phyloP scores from a whole-genome alignment of 225 moss, liverwort and hornwort species.

The Straminergon stramineum region DNA sequence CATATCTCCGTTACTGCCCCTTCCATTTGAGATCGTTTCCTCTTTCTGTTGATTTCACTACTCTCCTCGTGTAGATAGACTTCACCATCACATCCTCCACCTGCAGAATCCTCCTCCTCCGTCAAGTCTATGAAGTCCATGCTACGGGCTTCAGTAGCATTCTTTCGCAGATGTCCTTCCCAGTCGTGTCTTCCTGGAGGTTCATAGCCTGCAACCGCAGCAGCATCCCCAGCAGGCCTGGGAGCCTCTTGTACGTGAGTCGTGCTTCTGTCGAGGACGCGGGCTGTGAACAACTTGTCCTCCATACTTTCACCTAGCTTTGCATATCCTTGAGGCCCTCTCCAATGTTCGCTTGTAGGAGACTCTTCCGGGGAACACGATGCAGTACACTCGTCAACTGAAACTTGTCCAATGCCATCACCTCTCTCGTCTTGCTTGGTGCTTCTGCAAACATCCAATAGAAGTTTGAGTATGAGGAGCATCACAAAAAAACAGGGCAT shows the following conservation, averaged over 20 bases:
- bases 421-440: background rate
- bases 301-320: background rate
- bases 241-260: background rate
- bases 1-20: background rate
- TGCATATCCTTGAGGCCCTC: background rate
- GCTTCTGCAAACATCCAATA: conserved; percentile 2
- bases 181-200: background rate
- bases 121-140: conserved; percentile 24
- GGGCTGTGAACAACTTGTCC: background rate
- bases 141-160: background rate
- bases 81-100: background rate
- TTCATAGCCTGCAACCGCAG: background rate
- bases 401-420: background rate
- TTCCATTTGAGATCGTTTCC: background rate
- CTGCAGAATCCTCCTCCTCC: background rate
- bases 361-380: background rate
- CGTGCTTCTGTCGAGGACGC: background rate
- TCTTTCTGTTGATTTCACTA: conserved; percentile 6
- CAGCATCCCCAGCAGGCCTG: background rate
- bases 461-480: background rate
- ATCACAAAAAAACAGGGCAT: background rate
- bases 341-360: background rate
- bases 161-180: background rate
- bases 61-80: background rate
- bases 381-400: background rate